phyloP scores from a whole-genome alignment of 2,329 filamentous ascomycete species.

The Fusarium temperatum region DNA sequence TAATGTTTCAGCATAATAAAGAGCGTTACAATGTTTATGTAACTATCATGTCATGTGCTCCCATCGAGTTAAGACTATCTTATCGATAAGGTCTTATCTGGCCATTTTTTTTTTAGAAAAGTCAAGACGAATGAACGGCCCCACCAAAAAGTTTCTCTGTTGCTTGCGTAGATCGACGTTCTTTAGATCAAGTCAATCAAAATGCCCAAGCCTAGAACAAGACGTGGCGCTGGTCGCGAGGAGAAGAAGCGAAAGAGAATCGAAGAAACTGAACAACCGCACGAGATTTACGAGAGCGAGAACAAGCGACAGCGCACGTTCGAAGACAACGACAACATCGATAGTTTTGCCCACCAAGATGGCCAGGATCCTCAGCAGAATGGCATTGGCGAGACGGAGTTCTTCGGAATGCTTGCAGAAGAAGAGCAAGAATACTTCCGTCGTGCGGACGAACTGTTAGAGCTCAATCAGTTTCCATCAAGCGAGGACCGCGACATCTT shows the following conservation, averaged over 20 bases:
- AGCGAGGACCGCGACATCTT: constrained; percentile 77
- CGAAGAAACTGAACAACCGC: constrained; percentile 39
- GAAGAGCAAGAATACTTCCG: constrained; percentile 97
- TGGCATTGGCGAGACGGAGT: constrained; percentile 68
- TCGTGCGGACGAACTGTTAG: constrained; percentile 86
- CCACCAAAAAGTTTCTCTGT: constrained; percentile 24
- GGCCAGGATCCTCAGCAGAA: constrained; percentile 38
- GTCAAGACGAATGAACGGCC: constrained; percentile 30
- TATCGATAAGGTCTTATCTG: constrained; percentile 33
- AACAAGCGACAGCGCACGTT: constrained; percentile 41
- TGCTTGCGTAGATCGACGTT: not conserved
- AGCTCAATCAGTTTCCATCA: constrained; percentile 85
- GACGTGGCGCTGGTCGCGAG: constrained; percentile 51
- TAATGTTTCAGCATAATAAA: not conserved
- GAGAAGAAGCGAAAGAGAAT: constrained; percentile 53
- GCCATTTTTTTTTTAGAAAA: constrained; percentile 30
- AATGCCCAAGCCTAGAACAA: constrained; percentile 57
- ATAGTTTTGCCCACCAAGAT: constrained; percentile 38
- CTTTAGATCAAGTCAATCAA: constrained; percentile 16
- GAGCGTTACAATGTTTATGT: not conserved
- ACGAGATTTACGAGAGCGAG: constrained; percentile 32
- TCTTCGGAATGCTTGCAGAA: constrained; percentile 92
- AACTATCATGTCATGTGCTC: not conserved
- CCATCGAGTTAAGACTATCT: not conserved
- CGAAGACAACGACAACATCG: constrained; percentile 29